A percentile compares a stretch with the other conserved stretches of the same genome.
Conservation (phyloP, 352 stramenopile genomes). For the Globisporangium megalacanthum region DNA sequence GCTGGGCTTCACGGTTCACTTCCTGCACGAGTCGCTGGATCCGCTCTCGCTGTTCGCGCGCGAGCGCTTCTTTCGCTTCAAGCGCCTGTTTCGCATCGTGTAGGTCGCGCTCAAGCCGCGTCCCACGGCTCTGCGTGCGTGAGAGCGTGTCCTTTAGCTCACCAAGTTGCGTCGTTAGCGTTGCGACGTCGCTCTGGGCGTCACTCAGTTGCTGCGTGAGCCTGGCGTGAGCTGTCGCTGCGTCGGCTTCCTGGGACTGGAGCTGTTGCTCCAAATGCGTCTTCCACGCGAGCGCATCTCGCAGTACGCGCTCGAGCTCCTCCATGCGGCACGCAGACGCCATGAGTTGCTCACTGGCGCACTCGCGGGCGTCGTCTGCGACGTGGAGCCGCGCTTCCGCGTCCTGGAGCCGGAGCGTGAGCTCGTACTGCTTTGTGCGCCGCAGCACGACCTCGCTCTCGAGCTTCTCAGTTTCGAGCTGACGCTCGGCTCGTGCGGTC, state of each 20-base stretch:
- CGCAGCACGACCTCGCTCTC: constrained; percentile 68
- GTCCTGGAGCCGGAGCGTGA: constrained; percentile 63
- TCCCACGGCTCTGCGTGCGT: constrained; percentile 23
- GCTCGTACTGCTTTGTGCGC: constrained; percentile 76
- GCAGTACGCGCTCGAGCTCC: constrained; percentile 51
- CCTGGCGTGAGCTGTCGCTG: constrained; percentile 2
- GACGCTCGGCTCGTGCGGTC: constrained; percentile 31
- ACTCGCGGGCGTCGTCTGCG: constrained; percentile 27
- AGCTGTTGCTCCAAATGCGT: constrained; percentile 38
- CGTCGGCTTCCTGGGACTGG: constrained; percentile 2
- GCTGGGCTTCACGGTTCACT: constrained; percentile 41
- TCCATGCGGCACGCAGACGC: constrained; percentile 48
- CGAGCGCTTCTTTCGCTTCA: constrained; percentile 24
- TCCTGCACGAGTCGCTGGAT: constrained; percentile 49
- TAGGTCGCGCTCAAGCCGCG: constrained; percentile 35
- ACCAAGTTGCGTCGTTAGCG: constrained; percentile 34
- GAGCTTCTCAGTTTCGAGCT: constrained; percentile 57
- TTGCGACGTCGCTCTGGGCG: constrained; percentile 23
- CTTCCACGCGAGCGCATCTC: constrained; percentile 52
- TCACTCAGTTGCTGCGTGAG: constrained; percentile 9
- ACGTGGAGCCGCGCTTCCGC: constrained; percentile 46
- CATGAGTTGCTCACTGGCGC: constrained; percentile 35
- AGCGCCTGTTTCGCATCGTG: constrained; percentile 31
- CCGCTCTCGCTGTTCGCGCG: constrained; percentile 47
- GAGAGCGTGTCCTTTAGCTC: constrained; percentile 38